A percentile compares a stretch with the other conserved stretches of the same genome.
Conservation (phyloP, 495 filamentous ascomycete genomes). For the Staphylotrichum tortipilum region DNA sequence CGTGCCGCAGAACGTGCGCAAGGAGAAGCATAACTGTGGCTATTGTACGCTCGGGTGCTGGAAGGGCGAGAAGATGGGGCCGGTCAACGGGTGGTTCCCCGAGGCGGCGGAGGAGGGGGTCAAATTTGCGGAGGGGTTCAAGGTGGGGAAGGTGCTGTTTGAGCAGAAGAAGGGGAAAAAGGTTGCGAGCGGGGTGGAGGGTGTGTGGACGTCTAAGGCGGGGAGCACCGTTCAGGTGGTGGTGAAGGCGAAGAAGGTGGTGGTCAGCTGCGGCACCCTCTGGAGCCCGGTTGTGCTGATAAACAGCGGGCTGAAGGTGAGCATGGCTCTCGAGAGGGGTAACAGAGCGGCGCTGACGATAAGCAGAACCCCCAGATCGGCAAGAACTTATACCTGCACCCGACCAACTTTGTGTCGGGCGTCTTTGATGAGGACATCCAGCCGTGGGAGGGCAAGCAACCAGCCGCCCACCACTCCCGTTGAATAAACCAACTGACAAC, state of each 20-base stretch:
- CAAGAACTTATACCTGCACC: slow-evolving; percentile 75
- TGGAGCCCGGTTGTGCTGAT: slow-evolving; percentile 67
- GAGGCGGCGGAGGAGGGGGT: slow-evolving; percentile 70
- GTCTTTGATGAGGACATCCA: slow-evolving; percentile 56
- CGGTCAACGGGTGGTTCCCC: slow-evolving; percentile 65
- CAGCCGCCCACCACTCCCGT: neutral
- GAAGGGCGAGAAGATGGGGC: slow-evolving; percentile 64
- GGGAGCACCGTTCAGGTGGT: slow-evolving; percentile 52
- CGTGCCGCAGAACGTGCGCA: slow-evolving; percentile 74
- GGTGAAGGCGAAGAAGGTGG: slow-evolving; percentile 73
- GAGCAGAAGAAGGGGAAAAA: slow-evolving; percentile 41
- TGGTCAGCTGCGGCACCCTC: slow-evolving; percentile 65
- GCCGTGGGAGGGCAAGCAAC: slow-evolving; percentile 63
- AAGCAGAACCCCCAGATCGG: slow-evolving; percentile 72
- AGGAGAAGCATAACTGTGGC: slow-evolving; percentile 63
- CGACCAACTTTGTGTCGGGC: slow-evolving; percentile 52
- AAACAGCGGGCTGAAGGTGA: slow-evolving; percentile 56
- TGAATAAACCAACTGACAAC: neutral
- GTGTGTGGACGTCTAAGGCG: slow-evolving; percentile 66
- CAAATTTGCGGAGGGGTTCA: slow-evolving; percentile 69
- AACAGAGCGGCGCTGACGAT: slow-evolving; percentile 11
- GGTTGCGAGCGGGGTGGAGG: slow-evolving; percentile 57
- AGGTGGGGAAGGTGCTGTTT: slow-evolving; percentile 60
- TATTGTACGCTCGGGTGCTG: slow-evolving; percentile 74
- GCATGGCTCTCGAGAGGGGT: neutral